These are phyloP conservation scores for Arctostaphylos glauca DNA, from an alignment of 148 eudicot species.

Conservation along the genomic window DNA sequence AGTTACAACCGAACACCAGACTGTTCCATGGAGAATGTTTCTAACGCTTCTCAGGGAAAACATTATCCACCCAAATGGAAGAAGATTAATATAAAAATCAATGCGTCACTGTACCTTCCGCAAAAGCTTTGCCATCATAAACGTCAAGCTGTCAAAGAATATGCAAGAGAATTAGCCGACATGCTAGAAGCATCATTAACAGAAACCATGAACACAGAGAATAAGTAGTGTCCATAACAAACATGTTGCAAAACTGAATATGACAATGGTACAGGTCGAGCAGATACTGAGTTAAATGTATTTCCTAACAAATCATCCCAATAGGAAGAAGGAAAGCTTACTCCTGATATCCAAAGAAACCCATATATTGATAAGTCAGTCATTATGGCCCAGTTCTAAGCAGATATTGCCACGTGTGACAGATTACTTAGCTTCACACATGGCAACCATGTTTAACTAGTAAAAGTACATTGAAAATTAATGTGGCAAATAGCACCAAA, in stretches of 20 bases:
- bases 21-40: not conserved
- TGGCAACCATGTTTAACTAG: not conserved
- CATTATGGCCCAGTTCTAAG: not conserved
- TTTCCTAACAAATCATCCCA: not conserved
- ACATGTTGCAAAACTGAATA: not conserved
- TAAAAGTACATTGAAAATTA: not conserved
- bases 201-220: not conserved
- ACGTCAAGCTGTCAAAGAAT: conserved; percentile 72
- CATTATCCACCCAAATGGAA: not conserved
- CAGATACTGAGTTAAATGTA: not conserved
- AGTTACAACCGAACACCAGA: not conserved
- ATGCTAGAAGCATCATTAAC: not conserved
- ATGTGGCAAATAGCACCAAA: not conserved
- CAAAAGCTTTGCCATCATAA: conserved; percentile 79
- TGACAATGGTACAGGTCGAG: not conserved
- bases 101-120: conserved; percentile 50
- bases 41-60: not conserved
- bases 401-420: not conserved
- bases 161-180: conserved; percentile 11
- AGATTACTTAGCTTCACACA: not conserved
- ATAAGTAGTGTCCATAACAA: not conserved
- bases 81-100: not conserved
- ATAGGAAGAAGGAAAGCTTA: not conserved
- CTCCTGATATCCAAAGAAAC: not conserved
- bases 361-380: not conserved